Conservation (phyloP, 495 filamentous ascomycete genomes). For the Collariella sp. region DNA sequence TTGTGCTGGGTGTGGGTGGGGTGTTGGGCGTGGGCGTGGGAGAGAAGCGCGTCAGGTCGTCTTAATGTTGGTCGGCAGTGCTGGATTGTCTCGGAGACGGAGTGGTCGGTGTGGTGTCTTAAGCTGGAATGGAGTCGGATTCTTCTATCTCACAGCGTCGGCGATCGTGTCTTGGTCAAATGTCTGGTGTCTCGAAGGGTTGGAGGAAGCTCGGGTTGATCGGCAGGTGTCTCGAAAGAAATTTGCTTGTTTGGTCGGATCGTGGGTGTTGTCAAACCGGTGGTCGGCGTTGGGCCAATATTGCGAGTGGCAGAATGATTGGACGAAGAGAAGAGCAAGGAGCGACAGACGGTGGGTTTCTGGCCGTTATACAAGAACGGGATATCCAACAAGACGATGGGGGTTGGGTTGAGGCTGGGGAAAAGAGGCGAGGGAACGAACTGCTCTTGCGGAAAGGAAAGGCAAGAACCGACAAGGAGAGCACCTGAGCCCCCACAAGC, state of each 20-base stretch:
- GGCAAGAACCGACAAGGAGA: neutral
- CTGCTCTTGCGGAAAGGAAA: neutral
- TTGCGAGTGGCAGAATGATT: neutral
- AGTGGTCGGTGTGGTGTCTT: no score
- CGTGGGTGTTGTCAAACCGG: neutral
- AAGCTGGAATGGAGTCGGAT: neutral
- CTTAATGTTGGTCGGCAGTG: neutral
- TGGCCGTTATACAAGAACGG: neutral
- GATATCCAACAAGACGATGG: neutral
- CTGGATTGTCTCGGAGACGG: neutral
- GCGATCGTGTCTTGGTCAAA: neutral
- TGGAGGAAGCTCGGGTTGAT: neutral
- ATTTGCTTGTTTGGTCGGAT: neutral
- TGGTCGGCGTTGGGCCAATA: neutral
- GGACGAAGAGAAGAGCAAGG: neutral
- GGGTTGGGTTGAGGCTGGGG: conserved; percentile 4
- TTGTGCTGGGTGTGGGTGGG: neutral
- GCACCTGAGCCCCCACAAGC: no score
- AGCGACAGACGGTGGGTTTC: neutral
- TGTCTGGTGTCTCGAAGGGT: neutral
- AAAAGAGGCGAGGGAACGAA: conserved; percentile 2
- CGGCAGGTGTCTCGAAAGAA: neutral
- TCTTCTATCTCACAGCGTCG: neutral
- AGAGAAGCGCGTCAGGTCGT: no score
- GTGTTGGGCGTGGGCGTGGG: no score